phyloP scores from a whole-genome alignment of 2,329 filamentous ascomycete species.

The Madurella mycetomatis region DNA sequence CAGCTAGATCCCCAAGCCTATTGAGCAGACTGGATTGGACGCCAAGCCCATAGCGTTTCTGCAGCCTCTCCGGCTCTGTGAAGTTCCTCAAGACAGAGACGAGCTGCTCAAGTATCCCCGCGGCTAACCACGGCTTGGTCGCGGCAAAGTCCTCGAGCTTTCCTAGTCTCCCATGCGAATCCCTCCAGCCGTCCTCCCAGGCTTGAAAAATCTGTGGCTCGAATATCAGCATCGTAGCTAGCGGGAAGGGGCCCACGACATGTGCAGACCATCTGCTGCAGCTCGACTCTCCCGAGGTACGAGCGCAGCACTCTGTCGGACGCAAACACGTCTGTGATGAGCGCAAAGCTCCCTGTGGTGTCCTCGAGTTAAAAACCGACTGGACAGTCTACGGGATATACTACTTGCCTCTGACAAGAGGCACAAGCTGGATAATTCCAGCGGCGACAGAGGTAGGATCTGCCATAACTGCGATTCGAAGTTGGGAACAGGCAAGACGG shows the following conservation, averaged over 20 bases:
- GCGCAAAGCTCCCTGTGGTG: constrained; percentile 6
- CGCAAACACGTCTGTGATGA: constrained; percentile 4
- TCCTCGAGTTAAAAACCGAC: too few species aligned
- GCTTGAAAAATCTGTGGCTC: constrained; percentile 4
- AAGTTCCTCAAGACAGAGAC: constrained; percentile 4
- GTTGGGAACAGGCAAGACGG: too few species aligned
- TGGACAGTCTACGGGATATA: not conserved
- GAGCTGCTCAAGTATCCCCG: constrained; percentile 5
- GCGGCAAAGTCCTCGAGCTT: not conserved
- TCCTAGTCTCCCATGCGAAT: not conserved
- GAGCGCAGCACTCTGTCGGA: not conserved
- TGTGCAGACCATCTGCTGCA: constrained; percentile 6
- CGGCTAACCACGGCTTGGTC: not conserved
- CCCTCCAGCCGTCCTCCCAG: constrained; percentile 5
- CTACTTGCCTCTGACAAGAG: constrained; percentile 3
- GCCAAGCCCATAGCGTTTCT: constrained; percentile 3
- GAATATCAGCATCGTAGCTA: not conserved
- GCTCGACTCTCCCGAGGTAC: constrained; percentile 6
- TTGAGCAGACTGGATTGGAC: not conserved
- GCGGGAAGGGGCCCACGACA: not conserved
- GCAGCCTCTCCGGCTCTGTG: constrained; percentile 6
- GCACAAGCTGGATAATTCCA: not conserved
- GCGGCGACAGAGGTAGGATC: not conserved
- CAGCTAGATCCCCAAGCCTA: constrained; percentile 1
- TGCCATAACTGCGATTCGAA: not conserved